phyloP scores from a whole-genome alignment of 2,329 filamentous ascomycete genomes.

The Arthrobotrys iridis region DNA sequence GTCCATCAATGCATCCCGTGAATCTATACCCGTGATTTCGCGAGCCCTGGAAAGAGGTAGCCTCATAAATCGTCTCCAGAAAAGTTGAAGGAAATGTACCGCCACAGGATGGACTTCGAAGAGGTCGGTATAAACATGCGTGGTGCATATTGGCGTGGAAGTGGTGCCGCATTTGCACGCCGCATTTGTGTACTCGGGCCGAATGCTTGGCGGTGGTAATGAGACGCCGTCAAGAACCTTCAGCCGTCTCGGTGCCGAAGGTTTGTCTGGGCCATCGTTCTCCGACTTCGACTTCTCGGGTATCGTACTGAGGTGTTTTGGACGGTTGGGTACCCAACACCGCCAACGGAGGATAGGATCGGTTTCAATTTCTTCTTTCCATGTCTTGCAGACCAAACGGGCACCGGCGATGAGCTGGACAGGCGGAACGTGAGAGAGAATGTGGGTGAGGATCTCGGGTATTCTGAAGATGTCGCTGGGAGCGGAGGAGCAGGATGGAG shows the following conservation, averaged over 20 bases:
- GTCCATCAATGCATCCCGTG: conserved; percentile 34
- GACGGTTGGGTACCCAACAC: conserved; percentile 28
- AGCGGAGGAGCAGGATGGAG: neutral
- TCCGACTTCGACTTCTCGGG: neutral
- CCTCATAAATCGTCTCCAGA: conserved; percentile 29
- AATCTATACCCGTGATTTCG: neutral
- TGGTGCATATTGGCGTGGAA: neutral
- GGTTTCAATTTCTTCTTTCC: conserved; percentile 35
- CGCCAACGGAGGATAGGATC: conserved; percentile 33
- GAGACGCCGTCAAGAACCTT: conserved; percentile 14
- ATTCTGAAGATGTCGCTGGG: conserved; percentile 19
- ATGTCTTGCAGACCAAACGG: conserved; percentile 22
- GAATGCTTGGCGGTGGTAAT: conserved; percentile 30
- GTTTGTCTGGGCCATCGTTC: neutral
- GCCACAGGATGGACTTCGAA: conserved; percentile 33
- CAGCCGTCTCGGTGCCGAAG: neutral
- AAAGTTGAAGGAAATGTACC: conserved; percentile 27
- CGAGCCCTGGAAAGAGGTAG: neutral
- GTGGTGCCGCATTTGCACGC: conserved; percentile 26
- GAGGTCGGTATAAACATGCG: conserved; percentile 15
- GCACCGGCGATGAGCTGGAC: conserved; percentile 22
- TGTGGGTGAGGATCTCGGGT: conserved; percentile 34
- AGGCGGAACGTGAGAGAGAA: conserved; percentile 29
- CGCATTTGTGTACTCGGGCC: conserved; percentile 17
- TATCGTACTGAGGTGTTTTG: neutral